Conservation (phyloP, 2,329 filamentous ascomycete species). For the Lachnellula cervina region DNA sequence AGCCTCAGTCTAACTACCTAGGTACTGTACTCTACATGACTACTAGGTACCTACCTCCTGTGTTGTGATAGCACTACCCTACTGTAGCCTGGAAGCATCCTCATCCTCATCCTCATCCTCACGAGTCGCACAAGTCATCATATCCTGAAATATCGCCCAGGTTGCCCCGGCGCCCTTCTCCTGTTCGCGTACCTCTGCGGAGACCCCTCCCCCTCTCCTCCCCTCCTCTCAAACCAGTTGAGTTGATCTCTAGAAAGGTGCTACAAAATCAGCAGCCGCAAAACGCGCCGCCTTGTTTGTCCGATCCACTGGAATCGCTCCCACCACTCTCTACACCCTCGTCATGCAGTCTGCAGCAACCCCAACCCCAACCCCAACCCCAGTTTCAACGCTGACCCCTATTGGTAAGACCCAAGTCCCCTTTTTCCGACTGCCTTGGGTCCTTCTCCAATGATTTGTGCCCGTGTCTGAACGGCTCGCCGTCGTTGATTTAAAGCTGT, state of each 20-base stretch:
- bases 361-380: no score
- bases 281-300: background rate
- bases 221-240: no score
- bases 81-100: no score
- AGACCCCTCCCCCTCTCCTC: no score
- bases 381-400: constrained; percentile 21
- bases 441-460: constrained; percentile 20
- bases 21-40: no score
- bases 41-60: no score
- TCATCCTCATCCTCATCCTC: no score
- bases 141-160: background rate
- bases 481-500: constrained; percentile 20
- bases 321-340: background rate
- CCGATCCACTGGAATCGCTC: background rate
- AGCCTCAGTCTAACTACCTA: no score
- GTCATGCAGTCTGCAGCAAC: constrained; percentile 25
- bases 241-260: no score
- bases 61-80: no score
- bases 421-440: constrained; percentile 1
- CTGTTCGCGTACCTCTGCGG: background rate
- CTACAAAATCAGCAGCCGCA: background rate
- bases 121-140: background rate
- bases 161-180: background rate
- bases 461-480: constrained; percentile 25
- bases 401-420: constrained; percentile 25